phyloP scores from a whole-genome alignment of 2,329 filamentous ascomycete genomes.

The Diaporthe sp. region DNA sequence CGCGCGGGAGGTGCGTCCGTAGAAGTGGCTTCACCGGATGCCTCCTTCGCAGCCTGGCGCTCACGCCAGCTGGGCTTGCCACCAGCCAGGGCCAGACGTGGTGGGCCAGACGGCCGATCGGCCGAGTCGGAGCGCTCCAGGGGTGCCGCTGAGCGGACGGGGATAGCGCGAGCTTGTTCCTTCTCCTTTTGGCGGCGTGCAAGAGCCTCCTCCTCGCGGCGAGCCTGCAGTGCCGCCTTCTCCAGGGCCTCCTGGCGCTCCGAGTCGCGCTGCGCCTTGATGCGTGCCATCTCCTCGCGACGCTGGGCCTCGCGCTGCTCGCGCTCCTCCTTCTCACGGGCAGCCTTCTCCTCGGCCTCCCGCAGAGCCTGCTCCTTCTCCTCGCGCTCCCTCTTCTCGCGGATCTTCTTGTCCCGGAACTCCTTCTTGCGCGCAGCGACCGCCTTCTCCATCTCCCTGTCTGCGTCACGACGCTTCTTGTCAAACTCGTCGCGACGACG shows the following conservation, averaged over 20 bases:
- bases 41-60: slow-evolving; percentile 64
- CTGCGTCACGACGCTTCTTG: slow-evolving; percentile 90
- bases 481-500: slow-evolving; percentile 96
- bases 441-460: slow-evolving; percentile 93
- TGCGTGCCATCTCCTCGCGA: slow-evolving; percentile 76
- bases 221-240: slow-evolving; percentile 78
- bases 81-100: slow-evolving; percentile 68
- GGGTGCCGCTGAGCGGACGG: slow-evolving; percentile 49
- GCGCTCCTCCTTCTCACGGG: slow-evolving; percentile 88
- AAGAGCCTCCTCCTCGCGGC: slow-evolving; percentile 90
- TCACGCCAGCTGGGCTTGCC: slow-evolving; percentile 73
- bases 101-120: slow-evolving; percentile 64
- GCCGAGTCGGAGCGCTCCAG: slow-evolving; percentile 60
- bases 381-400: slow-evolving; percentile 87
- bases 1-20: slow-evolving; percentile 49
- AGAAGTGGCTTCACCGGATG: slow-evolving; percentile 47
- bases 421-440: slow-evolving; percentile 91
- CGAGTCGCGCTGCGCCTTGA: slow-evolving; percentile 75
- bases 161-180: slow-evolving; percentile 58
- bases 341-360: slow-evolving; percentile 88
- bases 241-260: slow-evolving; percentile 78
- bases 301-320: slow-evolving; percentile 84
- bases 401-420: slow-evolving; percentile 83
- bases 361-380: slow-evolving; percentile 82
- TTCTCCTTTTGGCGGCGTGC: slow-evolving; percentile 79